phyloP scores from a whole-genome alignment of 2,329 filamentous ascomycete species.

The Bipolaris bicolor region DNA sequence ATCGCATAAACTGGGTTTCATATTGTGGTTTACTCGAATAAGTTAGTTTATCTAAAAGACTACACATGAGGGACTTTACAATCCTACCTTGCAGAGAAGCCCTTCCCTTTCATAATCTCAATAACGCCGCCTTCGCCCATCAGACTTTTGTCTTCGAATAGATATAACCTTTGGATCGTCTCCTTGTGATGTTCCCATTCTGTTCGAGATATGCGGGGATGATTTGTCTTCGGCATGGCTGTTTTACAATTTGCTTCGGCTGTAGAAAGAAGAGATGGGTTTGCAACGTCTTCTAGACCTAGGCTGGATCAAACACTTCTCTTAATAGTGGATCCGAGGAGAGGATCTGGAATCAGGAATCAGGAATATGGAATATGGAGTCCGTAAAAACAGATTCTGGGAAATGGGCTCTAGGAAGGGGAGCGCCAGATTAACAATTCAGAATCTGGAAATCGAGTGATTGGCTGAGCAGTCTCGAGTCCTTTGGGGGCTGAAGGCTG shows the following conservation, averaged over 20 bases:
- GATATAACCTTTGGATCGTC: not conserved
- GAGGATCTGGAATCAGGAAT: not conserved
- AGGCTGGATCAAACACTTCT: not conserved
- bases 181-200: not conserved
- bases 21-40: constrained; percentile 27
- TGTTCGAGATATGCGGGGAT: not conserved
- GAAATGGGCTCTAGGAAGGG: not conserved
- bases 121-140: not conserved
- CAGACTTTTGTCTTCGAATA: not conserved
- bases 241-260: not conserved
- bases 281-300: too few species aligned
- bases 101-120: not conserved
- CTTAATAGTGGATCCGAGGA: not conserved
- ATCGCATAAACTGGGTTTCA: constrained; percentile 31
- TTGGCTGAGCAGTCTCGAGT: not conserved
- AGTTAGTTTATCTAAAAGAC: not conserved
- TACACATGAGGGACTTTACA: not conserved
- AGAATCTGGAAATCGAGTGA: not conserved
- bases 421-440: not conserved
- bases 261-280: not conserved
- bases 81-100: not conserved
- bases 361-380: not conserved
- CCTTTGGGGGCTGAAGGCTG: not conserved
- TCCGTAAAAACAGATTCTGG: not conserved
- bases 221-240: not conserved